Conservation (phyloP, 1,284 basidiomycete genomes). For the Clitocybe nebularis region DNA sequence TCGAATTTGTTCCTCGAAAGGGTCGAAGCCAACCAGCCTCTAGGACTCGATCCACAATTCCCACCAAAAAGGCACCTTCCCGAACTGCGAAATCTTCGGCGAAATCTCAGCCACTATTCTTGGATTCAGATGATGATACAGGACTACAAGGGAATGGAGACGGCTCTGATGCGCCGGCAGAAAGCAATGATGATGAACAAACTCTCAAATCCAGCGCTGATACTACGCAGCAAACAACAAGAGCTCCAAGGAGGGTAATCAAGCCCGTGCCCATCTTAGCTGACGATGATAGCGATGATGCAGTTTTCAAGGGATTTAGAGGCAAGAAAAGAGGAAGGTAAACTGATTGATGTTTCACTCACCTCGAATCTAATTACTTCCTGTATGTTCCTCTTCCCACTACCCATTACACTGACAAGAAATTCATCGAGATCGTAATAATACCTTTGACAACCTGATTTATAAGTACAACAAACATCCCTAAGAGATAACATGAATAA, state of each 20-base stretch:
- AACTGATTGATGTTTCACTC: no score
- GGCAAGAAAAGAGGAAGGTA: no score
- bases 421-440: no score
- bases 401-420: no score
- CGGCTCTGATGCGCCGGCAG: constrained; percentile 12
- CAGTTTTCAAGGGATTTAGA: constrained; percentile 62
- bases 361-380: no score
- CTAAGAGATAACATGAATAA: no score
- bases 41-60: constrained; percentile 20
- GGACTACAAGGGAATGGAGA: constrained; percentile 14
- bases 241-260: constrained; percentile 21
- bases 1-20: constrained; percentile 12
- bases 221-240: constrained; percentile 13
- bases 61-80: constrained; percentile 17
- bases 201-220: constrained; percentile 30
- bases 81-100: constrained; percentile 14
- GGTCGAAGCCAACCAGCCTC: constrained; percentile 22
- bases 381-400: no score
- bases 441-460: no score
- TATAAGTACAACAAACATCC: no score
- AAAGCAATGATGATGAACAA: constrained; percentile 23
- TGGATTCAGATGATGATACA: constrained; percentile 36
- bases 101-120: constrained; percentile 36
- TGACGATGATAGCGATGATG: constrained; percentile 67
- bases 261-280: constrained; percentile 38